Base-by-base conservation (phyloP, 192 early-diverging fungal genomes). In the Coemansia umbellata region DNA sequence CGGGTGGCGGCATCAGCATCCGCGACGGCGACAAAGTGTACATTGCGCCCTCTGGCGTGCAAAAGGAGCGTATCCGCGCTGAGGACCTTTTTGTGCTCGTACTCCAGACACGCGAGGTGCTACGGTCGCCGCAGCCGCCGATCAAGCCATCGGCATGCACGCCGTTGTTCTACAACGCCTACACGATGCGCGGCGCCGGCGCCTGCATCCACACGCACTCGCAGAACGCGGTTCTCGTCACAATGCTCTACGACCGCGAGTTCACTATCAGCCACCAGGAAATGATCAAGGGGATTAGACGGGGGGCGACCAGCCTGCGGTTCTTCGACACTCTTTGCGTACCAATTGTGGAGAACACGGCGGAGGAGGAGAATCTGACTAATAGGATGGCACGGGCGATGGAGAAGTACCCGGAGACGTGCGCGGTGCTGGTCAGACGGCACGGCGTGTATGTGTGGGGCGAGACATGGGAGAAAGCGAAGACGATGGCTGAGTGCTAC, bases 361-460 rank as follows among this genome's bases (percentile, higher is more conserved):
- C 93, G 0, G 82, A 91, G 60, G 95, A 98, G 66, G 89, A 92
- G 65, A 87, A 98, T 61, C 66, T 98, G 60, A 88, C 87, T 8
- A 85, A 87, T 8, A 69, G 89, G 23, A 94, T 98, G 91, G 85
- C 85, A 7, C 68, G 84, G 80, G 92, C 90, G 2, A 95, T 98
- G 83, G 66, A 83, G 31, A 67, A 82, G 63, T 91, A 93, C 49
- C 92, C 95, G 11, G 90, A 93, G 9, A 86, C 92, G 1, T 90
- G 89, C 61, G 95, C 95, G 21, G 93, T 98, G 40, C 85, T 98
- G 50, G 95, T 98, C 15, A 69, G 95, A 35, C 66, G 93, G 11
- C 95, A 98, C 55, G 95, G 95, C 45, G 95, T 98, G 31, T 98
- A 95, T 61, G 92, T 98, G 5, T 98, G 94, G 94, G 94, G 93